Conservation (phyloP, 2,329 filamentous ascomycete genomes). For the Sordariomycetes sp. region DNA sequence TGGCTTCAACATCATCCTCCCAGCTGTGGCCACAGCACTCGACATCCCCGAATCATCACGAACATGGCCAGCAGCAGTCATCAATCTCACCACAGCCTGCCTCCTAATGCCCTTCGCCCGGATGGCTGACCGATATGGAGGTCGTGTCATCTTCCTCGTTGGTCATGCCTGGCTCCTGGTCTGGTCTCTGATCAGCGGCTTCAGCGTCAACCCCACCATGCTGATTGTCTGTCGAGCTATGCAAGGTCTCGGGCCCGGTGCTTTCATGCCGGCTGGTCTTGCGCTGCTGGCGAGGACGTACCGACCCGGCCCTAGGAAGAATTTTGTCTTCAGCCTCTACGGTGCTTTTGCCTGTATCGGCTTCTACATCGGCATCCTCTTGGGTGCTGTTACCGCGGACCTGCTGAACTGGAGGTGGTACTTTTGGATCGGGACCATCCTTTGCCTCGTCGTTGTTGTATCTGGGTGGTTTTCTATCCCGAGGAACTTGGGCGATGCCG, state of each 20-base stretch:
- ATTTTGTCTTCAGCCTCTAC: slow-evolving; percentile 53
- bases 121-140: slow-evolving; percentile 54
- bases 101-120: slow-evolving; percentile 57
- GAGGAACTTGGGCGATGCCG: slow-evolving; percentile 15
- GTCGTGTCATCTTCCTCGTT: slow-evolving; percentile 47
- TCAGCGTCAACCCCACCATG: slow-evolving; percentile 59
- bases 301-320: slow-evolving; percentile 62
- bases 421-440: slow-evolving; percentile 52
- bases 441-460: slow-evolving; percentile 34
- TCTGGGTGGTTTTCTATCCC: slow-evolving; percentile 32
- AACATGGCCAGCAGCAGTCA: slow-evolving; percentile 57
- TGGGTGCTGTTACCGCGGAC: slow-evolving; percentile 53
- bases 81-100: slow-evolving; percentile 46
- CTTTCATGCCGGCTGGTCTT: slow-evolving; percentile 62
- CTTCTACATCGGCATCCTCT: slow-evolving; percentile 57
- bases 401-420: slow-evolving; percentile 59
- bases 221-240: slow-evolving; percentile 65
- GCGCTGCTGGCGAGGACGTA: slow-evolving; percentile 62
- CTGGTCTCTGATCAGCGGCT: slow-evolving; percentile 63
- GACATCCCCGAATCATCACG: slow-evolving; percentile 51
- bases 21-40: slow-evolving; percentile 51
- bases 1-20: slow-evolving; percentile 64
- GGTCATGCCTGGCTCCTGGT: slow-evolving; percentile 56
- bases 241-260: slow-evolving; percentile 65
- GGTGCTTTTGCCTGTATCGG: slow-evolving; percentile 48